These are phyloP conservation scores for Reutealis trisperma DNA, from an alignment of 345 rosid species.

Conservation along the genomic window DNA sequence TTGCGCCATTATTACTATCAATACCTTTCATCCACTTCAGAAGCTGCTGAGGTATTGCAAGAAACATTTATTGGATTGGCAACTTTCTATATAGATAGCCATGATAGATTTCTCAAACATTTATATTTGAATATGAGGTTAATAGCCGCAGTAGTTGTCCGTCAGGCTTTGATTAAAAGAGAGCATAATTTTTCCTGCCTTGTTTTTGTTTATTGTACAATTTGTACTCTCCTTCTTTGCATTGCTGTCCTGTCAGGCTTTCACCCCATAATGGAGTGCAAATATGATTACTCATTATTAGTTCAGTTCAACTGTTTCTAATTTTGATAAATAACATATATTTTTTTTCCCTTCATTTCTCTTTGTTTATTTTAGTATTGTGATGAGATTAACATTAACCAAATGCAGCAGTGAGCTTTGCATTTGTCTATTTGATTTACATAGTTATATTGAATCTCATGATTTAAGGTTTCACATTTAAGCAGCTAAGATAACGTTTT, in stretches of 20 bases:
- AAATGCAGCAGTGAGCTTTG: not conserved
- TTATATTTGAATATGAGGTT: not conserved
- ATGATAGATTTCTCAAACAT: not conserved
- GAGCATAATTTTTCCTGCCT: not conserved
- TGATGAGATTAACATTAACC: not conserved
- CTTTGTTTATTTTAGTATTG: not conserved
- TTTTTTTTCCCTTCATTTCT: not conserved
- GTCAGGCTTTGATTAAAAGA: not conserved
- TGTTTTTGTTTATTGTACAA: not conserved
- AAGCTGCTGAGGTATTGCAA: conserved; percentile 85
- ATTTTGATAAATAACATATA: not conserved
- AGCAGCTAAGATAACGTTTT: not conserved
- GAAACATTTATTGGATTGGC: conserved; percentile 19
- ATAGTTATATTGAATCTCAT: not conserved
- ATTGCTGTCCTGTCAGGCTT: not conserved
- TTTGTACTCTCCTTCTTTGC: not conserved
- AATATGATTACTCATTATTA: not conserved
- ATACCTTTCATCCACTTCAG: conserved; percentile 90
- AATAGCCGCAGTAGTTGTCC: not conserved
- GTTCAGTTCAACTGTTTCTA: not conserved
- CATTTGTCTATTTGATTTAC: not conserved
- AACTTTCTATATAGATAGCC: conserved; percentile 17
- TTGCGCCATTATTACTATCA: conserved; percentile 93
- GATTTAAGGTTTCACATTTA: not conserved
- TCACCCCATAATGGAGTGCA: not conserved